phyloP scores from a whole-genome alignment of 2,329 filamentous ascomycete genomes.

The Aspergillus sergii region DNA sequence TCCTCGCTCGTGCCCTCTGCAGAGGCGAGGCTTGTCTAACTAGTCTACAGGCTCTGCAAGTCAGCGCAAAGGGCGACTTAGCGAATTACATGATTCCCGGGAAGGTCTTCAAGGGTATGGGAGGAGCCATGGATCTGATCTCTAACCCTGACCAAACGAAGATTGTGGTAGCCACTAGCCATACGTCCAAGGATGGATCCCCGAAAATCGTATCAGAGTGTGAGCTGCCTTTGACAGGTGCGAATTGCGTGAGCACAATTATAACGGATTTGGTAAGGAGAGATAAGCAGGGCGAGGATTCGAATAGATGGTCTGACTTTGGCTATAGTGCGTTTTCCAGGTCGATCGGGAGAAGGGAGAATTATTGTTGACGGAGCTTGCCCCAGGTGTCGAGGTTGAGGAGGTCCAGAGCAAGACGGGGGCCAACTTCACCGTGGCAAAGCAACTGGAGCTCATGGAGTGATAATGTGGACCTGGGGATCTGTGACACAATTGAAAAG shows the following conservation, averaged over 20 bases:
- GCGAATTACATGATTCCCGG: constrained; percentile 92
- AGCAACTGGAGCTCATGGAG: constrained; percentile 58
- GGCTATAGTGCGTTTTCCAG: constrained; percentile 69
- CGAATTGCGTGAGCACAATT: constrained; percentile 69
- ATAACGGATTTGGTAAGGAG: constrained; percentile 70
- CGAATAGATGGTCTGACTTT: not conserved
- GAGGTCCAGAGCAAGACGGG: constrained; percentile 71
- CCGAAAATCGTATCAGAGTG: constrained; percentile 69
- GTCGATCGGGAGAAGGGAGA: constrained; percentile 64
- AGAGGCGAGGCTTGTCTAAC: not conserved
- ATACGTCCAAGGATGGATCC: constrained; percentile 68
- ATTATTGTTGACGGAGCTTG: constrained; percentile 64
- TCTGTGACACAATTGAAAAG: not conserved
- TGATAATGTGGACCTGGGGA: constrained; percentile 8
- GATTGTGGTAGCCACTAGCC: constrained; percentile 71
- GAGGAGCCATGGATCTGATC: constrained; percentile 74
- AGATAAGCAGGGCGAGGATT: not conserved
- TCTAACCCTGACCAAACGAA: constrained; percentile 72
- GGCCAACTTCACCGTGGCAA: constrained; percentile 66
- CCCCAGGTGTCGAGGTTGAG: constrained; percentile 68
- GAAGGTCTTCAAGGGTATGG: constrained; percentile 85
- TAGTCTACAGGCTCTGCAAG: constrained; percentile 64
- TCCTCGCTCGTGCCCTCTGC: not conserved
- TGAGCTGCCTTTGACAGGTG: constrained; percentile 66
- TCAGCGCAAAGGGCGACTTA: constrained; percentile 75